Evolutionary conservation across 306 rosid species (phyloP).

Genomic region (Begonia masoniana): DNA sequence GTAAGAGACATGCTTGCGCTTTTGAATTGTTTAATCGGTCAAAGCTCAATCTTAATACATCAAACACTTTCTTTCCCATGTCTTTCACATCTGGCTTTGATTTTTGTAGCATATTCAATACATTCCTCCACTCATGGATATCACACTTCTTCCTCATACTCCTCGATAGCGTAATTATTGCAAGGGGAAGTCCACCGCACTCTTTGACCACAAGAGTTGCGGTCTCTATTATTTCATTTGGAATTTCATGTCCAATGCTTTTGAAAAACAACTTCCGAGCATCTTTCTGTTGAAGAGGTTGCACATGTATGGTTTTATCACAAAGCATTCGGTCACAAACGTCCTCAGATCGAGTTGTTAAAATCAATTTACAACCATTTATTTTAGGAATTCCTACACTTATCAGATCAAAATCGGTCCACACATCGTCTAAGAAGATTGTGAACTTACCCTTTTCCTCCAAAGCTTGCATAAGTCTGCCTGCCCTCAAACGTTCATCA

Average conservation of each 20-base stretch:
- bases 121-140: not conserved
- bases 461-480: not conserved
- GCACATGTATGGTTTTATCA: not conserved
- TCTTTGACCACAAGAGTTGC: not conserved
- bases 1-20: not conserved
- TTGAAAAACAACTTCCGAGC: conserved; percentile 9
- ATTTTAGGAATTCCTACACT: conserved; percentile 9
- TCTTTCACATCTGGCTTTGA: not conserved
- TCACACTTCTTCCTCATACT: conserved; percentile 3
- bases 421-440: conserved; percentile 22
- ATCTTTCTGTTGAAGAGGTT: not conserved
- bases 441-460: conserved; percentile 3
- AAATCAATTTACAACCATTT: conserved; percentile 12
- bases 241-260: not conserved
- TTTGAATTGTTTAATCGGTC: not conserved
- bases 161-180: not conserved
- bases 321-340: conserved; percentile 13
- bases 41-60: not conserved
- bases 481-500: not conserved
- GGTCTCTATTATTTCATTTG: not conserved
- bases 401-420: conserved; percentile 12
- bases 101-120: not conserved
- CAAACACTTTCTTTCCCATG: not conserved
- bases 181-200: not conserved
- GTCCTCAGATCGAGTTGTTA: conserved; percentile 12